Conservation (phyloP, 768 basidiomycete species). For the Russula olivacea region DNA sequence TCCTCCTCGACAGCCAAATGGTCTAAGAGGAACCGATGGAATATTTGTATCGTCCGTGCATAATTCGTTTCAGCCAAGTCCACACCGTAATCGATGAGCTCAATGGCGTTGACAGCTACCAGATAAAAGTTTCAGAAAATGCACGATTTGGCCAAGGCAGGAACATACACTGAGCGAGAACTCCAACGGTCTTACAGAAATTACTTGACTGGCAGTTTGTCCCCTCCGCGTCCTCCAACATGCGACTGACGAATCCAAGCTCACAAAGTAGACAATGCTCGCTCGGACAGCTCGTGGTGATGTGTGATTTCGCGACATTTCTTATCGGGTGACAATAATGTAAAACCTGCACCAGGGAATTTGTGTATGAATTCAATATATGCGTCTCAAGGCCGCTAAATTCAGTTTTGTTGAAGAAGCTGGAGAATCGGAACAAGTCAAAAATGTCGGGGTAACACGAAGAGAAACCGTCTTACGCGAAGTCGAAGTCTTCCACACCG, state of each 20-base stretch:
- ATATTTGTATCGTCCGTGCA: slow-evolving; percentile 85
- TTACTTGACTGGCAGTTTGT: slow-evolving; percentile 96
- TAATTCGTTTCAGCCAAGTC: slow-evolving; percentile 73
- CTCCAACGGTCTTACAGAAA: slow-evolving; percentile 90
- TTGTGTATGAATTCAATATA: slow-evolving; percentile 96
- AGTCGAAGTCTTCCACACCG: slow-evolving; percentile 98
- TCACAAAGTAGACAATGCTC: slow-evolving; percentile 96
- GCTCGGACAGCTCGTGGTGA: slow-evolving; percentile 76
- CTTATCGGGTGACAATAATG: slow-evolving; percentile 79
- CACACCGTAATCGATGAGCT: slow-evolving; percentile 82
- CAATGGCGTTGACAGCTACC: slow-evolving; percentile 68
- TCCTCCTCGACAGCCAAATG: slow-evolving; percentile 74
- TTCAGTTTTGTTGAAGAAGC: slow-evolving; percentile 85
- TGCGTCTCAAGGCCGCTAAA: slow-evolving; percentile 95
- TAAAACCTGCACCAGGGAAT: slow-evolving; percentile 83
- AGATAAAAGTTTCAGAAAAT: slow-evolving; percentile 24
- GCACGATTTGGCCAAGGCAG: not conserved
- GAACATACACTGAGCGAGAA: slow-evolving; percentile 72
- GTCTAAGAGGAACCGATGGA: slow-evolving; percentile 91
- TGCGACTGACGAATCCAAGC: slow-evolving; percentile 86
- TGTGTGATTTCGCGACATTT: slow-evolving; percentile 82
- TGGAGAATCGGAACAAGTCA: not conserved
- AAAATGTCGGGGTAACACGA: not conserved
- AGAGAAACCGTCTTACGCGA: slow-evolving; percentile 52
- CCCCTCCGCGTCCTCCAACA: slow-evolving; percentile 93